These are phyloP conservation scores for Flaveria ramosissima DNA, from an alignment of 129 eudicot genomes.

Conservation along the genomic window DNA sequence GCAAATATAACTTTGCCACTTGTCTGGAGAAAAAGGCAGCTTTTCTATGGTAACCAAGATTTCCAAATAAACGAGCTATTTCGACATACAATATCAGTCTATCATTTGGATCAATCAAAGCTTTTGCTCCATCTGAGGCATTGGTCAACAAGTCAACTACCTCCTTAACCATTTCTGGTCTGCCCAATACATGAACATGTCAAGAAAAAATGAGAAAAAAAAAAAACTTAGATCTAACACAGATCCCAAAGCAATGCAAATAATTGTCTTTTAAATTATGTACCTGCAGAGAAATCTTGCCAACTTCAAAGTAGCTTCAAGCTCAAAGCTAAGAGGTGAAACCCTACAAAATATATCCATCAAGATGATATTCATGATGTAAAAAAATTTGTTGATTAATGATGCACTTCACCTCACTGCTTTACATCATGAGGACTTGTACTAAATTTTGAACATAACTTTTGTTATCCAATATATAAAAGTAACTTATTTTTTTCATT, in stretches of 20 bases:
- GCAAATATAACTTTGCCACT: conserved; percentile 93
- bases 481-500: not conserved
- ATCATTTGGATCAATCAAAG: conserved; percentile 92
- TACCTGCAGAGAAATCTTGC: conserved; percentile 97
- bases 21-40: conserved; percentile 98
- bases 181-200: conserved; percentile 32
- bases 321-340: conserved; percentile 96
- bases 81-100: conserved; percentile 71
- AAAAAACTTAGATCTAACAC: conserved; percentile 13
- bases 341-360: conserved; percentile 52
- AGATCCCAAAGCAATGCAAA: not conserved
- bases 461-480: conserved; percentile 2
- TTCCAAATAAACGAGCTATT: conserved; percentile 93
- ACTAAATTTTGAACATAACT: not conserved
- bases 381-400: not conserved
- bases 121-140: conserved; percentile 91
- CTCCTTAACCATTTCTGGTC: conserved; percentile 83
- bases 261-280: not conserved
- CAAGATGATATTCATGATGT: conserved; percentile 11
- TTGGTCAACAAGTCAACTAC: conserved; percentile 84
- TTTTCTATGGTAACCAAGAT: conserved; percentile 88
- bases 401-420: not conserved
- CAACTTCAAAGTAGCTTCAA: conserved; percentile 89
- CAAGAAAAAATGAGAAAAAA: conserved; percentile 11
- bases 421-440: conserved; percentile 17